These are phyloP conservation scores for Phytophthora macrochlamydospora DNA, from an alignment of 352 stramenopile genomes.

Conservation along the genomic window DNA sequence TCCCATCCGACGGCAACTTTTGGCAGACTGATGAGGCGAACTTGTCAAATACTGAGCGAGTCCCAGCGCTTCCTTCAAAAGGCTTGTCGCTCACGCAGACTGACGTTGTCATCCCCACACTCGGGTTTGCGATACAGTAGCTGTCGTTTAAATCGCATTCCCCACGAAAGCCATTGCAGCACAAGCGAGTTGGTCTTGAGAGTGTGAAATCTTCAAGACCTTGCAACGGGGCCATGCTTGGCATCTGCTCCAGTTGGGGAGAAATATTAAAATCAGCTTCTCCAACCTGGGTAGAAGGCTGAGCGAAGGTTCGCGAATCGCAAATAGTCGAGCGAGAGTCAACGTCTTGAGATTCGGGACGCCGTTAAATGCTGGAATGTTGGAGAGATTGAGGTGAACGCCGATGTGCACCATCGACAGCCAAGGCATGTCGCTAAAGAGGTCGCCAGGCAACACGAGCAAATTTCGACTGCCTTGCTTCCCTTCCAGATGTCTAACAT, in stretches of 20 bases:
- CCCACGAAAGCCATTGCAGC: constrained; percentile 30
- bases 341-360: constrained; percentile 28
- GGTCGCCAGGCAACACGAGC: constrained; percentile 9
- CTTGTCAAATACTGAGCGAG: constrained; percentile 10
- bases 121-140: constrained; percentile 13
- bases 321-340: constrained; percentile 17
- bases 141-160: constrained; percentile 19
- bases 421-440: constrained; percentile 31
- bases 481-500: constrained; percentile 25
- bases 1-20: constrained; percentile 11
- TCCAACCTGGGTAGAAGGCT: constrained; percentile 11
- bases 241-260: constrained; percentile 18
- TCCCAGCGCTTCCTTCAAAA: constrained; percentile 18
- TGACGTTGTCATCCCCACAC: constrained; percentile 9
- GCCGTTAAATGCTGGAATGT: constrained; percentile 19
- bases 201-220: constrained; percentile 12
- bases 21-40: constrained; percentile 17
- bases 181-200: constrained; percentile 11
- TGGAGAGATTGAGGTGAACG: constrained; percentile 7
- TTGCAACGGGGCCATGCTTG: constrained; percentile 11
- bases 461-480: constrained; percentile 21
- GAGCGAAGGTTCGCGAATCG: constrained; percentile 10
- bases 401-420: constrained; percentile 23
- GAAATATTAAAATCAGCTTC: constrained; percentile 5
- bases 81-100: constrained; percentile 15